A percentile compares a stretch with the other conserved stretches of the same genome.
Evolutionary conservation across 1,284 basidiomycete genomes (phyloP).

Genomic region (Tilletia caries): DNA sequence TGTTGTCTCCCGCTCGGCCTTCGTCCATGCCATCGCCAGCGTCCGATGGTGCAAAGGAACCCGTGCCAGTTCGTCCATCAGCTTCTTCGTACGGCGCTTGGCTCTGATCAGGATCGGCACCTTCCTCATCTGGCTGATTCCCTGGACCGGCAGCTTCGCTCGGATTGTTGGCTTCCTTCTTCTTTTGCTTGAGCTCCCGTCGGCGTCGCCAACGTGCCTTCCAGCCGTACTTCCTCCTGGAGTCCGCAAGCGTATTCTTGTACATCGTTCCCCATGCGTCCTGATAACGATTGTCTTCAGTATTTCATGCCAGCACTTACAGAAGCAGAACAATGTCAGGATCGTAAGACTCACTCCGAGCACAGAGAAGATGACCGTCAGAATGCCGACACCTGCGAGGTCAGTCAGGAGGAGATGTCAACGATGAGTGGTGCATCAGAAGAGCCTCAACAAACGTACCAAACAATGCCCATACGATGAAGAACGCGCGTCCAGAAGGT

Average conservation of each 20-base stretch:
- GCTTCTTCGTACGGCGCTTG: not conserved
- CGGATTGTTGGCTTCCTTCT: not conserved
- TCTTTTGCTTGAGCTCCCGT: not conserved
- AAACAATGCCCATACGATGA: slow-evolving; percentile 72
- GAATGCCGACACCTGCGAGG: slow-evolving; percentile 31
- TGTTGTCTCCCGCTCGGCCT: too few relatives aligned
- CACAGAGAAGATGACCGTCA: slow-evolving; percentile 57
- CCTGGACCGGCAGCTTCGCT: not conserved
- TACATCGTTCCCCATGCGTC: slow-evolving; percentile 54
- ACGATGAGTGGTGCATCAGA: too few relatives aligned
- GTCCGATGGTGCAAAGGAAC: not conserved
- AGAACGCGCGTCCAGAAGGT: slow-evolving; percentile 67
- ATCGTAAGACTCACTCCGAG: slow-evolving; percentile 57
- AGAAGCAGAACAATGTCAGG: not conserved
- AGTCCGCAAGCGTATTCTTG: not conserved
- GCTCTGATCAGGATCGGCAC: not conserved
- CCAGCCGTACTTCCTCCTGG: not conserved
- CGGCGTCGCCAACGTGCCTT: not conserved
- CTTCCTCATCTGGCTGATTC: not conserved
- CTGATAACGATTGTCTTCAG: not conserved
- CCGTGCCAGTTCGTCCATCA: not conserved
- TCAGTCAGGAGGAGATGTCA: not conserved
- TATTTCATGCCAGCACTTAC: not conserved
- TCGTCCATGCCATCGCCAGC: not conserved
- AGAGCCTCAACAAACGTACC: not conserved